phyloP scores from a whole-genome alignment of 169 alveolate species.

The Amoebophrya sp. region DNA sequence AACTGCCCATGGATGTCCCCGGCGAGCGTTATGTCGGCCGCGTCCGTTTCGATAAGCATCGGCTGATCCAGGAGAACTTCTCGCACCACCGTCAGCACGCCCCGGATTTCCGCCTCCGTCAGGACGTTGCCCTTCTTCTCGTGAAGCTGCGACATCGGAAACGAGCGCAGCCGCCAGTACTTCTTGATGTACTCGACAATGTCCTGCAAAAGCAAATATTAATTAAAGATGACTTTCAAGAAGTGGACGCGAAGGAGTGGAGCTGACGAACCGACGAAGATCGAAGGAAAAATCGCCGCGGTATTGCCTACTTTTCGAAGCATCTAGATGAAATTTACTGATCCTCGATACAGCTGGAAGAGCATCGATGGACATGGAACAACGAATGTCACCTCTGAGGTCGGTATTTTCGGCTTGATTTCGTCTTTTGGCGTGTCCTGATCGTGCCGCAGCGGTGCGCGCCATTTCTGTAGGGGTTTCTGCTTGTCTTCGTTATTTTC shows the following conservation, averaged over 20 bases:
- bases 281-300: not conserved
- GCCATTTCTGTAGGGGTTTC: too few species aligned
- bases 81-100: not conserved
- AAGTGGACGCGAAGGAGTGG: too few species aligned
- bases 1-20: slow-evolving; percentile 64
- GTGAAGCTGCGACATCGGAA: not conserved
- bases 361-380: too few species aligned
- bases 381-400: too few species aligned
- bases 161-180: not conserved
- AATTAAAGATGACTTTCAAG: too few species aligned
- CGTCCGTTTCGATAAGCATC: not conserved
- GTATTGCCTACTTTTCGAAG: not conserved
- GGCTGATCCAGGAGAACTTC: not conserved
- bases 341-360: not conserved
- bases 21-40: slow-evolving; percentile 21
- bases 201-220: not conserved
- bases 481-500: too few species aligned
- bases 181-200: not conserved
- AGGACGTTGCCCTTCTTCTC: not conserved
- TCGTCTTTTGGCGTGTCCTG: too few species aligned
- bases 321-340: not conserved
- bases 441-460: too few species aligned
- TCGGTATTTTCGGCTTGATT: not conserved
- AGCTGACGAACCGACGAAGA: too few species aligned
- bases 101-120: not conserved